These are phyloP conservation scores for Malania oleifera DNA, from an alignment of 164 flowering plant species.

Conservation along the genomic window DNA sequence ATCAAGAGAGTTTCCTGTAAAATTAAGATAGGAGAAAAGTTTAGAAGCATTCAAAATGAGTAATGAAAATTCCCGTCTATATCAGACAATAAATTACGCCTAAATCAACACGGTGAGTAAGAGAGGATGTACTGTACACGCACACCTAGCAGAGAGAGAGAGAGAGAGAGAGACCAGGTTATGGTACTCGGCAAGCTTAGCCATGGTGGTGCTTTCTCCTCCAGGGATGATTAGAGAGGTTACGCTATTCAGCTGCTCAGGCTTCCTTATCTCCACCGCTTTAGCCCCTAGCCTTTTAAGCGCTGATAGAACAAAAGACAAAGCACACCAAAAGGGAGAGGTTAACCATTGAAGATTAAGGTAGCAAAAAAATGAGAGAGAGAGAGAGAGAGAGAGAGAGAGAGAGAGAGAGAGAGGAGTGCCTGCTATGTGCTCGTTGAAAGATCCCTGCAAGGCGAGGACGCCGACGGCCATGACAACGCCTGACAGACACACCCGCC, in stretches of 20 bases:
- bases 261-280: conserved; percentile 82
- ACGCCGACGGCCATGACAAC: conserved; percentile 89
- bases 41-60: no score
- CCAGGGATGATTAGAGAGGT: conserved; percentile 87
- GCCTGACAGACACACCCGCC: no score
- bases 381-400: conserved; percentile 4
- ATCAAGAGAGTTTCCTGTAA: no score
- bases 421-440: conserved; percentile 93
- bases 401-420: conserved; percentile 7
- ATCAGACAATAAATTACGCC: no score
- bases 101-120: no score
- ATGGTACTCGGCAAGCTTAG: conserved; percentile 85
- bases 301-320: conserved; percentile 27
- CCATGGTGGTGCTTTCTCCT: conserved; percentile 99
- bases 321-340: background rate
- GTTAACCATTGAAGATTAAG: no score
- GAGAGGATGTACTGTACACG: no score
- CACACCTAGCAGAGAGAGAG: conserved; percentile 10
- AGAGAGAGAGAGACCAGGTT: conserved; percentile 53
- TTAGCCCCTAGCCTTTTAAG: conserved; percentile 75
- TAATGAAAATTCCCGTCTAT: no score
- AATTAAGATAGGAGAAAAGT: no score
- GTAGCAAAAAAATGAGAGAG: background rate
- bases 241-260: conserved; percentile 68
- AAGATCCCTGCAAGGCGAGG: conserved; percentile 93